These are phyloP conservation scores for Umbelopsis ramanniana DNA, from an alignment of 192 early-diverging fungal genomes.

Conservation along the genomic window DNA sequence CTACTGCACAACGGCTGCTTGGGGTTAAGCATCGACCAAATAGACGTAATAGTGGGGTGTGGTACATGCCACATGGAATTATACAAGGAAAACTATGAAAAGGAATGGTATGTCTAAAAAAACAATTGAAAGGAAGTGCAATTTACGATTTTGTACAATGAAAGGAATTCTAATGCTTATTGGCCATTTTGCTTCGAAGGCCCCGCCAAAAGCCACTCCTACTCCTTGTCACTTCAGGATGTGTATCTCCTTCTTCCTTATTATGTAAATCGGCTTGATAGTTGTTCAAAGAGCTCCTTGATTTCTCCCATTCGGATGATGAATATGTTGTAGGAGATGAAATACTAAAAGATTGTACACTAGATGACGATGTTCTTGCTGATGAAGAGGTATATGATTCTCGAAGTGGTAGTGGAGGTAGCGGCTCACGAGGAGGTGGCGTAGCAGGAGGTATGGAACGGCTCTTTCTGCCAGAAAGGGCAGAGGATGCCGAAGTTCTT, in stretches of 20 bases:
- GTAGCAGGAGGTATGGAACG: slow-evolving; percentile 17
- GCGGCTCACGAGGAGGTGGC: slow-evolving; percentile 27
- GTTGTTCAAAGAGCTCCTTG: background rate
- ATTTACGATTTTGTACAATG: background rate
- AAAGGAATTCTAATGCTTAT: slow-evolving; percentile 11
- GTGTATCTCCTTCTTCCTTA: slow-evolving; percentile 12
- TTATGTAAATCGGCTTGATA: slow-evolving; percentile 12
- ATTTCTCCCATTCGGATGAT: slow-evolving; percentile 14
- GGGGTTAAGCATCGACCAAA: slow-evolving; percentile 64
- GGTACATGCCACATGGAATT: background rate
- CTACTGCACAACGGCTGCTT: slow-evolving; percentile 90
- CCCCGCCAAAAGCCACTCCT: slow-evolving; percentile 13
- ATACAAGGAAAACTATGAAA: slow-evolving; percentile 18
- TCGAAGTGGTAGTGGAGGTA: slow-evolving; percentile 22
- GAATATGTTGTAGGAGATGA: slow-evolving; percentile 16
- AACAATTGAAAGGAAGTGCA: background rate
- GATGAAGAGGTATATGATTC: slow-evolving; percentile 10
- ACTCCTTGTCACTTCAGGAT: slow-evolving; percentile 10
- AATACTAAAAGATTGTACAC: slow-evolving; percentile 13
- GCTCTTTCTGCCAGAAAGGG: background rate
- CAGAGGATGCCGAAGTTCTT: slow-evolving; percentile 2
- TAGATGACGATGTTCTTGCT: slow-evolving; percentile 10
- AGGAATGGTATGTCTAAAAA: background rate
- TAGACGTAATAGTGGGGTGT: slow-evolving; percentile 7
- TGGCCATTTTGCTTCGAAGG: slow-evolving; percentile 16